Base-by-base conservation (phyloP, 192 early-diverging fungal genomes). In the Ambispora gerdemannii region DNA sequence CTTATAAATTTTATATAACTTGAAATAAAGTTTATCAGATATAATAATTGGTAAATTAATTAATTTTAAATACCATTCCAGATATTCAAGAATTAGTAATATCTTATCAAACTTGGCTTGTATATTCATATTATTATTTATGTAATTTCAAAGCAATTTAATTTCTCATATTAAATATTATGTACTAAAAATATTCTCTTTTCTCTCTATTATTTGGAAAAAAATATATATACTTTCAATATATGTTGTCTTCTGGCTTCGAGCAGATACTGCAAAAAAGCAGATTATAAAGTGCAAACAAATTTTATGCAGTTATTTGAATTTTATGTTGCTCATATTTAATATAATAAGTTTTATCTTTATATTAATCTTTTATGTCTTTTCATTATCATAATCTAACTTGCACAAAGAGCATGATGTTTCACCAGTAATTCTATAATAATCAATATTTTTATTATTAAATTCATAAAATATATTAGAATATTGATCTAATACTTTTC, bases 51-150 rank as follows among this genome's bases (percentile, higher is more conserved):
- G 59, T 62, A 33, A 0, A 2, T 62, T 31, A 62, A 62, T 31
- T 31, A 62, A 62, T 62, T 62, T 62, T 32, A 31, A 25, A 62
- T 62, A 33, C 59, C 59, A 62, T 25, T 62, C 31, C 59, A 62
- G 33, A 62, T 62, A 62, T 62, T 62, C 59, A 62, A 31, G 3
- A 31, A 31, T 62, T n/a, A n/a, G n/a, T 62, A 62, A 62, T 22
- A 31, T 22, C 33, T 62, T 62, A 62, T 62, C 59, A n/a, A n/a
- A n/a, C n/a, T n/a, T n/a, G n/a, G n/a, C n/a, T n/a, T n/a, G n/a
- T n/a, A n/a, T n/a, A n/a, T n/a, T n/a, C 59, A 62, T 62, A 33
- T 62, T 62, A 62, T 62, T 62, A 31, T 62, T 62, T 62, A 62
- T 62, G 33, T 4, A 27, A 31, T 4, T 31, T 25, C 59, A 62